Evolutionary conservation across 257 asterid species (phyloP), one percentile per base, ranked within the genome.

Genomic region (Solanum chmielewskii): DNA sequence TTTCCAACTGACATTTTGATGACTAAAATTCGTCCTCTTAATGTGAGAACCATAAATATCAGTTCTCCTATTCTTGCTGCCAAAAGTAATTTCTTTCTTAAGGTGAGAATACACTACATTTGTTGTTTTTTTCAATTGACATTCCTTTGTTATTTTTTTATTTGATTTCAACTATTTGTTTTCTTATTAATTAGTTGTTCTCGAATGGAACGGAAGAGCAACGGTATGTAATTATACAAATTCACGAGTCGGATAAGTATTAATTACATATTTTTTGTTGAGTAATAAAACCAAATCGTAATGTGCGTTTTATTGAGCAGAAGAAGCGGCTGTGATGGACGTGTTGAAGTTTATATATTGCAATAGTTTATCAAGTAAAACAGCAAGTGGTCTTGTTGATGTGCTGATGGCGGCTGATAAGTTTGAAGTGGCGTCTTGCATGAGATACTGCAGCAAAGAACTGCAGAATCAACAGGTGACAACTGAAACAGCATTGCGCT

Each of bases 331-430:
- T 86, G 87, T 96, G 88, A 92, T 96, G 98, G 98, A 94, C 88
- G 90, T 96, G 88, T 90, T 96, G 88, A 92, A 90, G 86, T 96
- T 93, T 82, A 96, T 96, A 94, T 95, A 96, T 90, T 93, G 95
- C 90, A 95, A 92, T 88, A 91, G 93, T 70, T 84, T 96, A 70
- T 89, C 95, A 25, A 92, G 93, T 88, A 88, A 91, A 12, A 89
- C 93, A 21, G 92, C 95, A 16, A 70, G 95, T 47, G 96, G 93
- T 76, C 89, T 96, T 87, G 88, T 96, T 86, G 98, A 96, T 88
- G 95, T 95, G 86, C 88, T 96, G 86, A 93, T 94, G 98, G 98
- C 92, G 88, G 99, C 99, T 86, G 99, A 96, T 88, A 96, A 95
- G 87, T 96, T 75, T 85, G 95, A 93, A 91, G 99, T 96, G 78